Evolutionary conservation across 371 early-diverging fungal genomes (phyloP), one percentile per base, ranked within the genome.

Genomic region (Batkoa obscura): DNA sequence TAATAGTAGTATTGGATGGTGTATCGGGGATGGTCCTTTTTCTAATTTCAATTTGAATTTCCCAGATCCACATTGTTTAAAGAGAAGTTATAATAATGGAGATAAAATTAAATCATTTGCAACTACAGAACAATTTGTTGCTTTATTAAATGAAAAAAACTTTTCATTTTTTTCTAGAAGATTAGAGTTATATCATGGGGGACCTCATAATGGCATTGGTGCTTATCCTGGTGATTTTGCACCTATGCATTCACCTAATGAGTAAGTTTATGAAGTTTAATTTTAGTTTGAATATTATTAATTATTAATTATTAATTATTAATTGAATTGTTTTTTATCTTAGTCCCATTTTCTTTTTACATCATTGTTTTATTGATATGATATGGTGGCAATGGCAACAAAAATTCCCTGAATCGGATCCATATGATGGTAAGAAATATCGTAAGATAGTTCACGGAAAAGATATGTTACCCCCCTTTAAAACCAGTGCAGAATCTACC

Each of bases 171-270:
- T 69, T 58, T 61, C 70, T 59, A 60, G 59, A 48, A 55, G 62
- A 49, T 56, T 72, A n/a, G 72, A 72, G 59, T 63, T 58, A 38
- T 50, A 63, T 30, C 72, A 72, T 49, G 72, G 72, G 5, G 63
- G 55, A 0, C 66, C 64, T 34, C 72, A 72, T n/a, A 52, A 35
- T 4, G 37, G 10, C 15, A 47, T 74, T 15, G 72, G 71, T 57
- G 50, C 9, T n/a, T 30, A 30, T n/a, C 31, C 31, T 2, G 74
- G 74, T 48, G 74, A 73, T 56, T 73, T 74, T 47, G 47, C 59
- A 0, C 62, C 65, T 0, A 55, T 42, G 55, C 53, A 61, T 49
- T 61, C 68, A 12, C 75, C 74, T 5, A 71, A 68, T 54, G 76
- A 75, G 45, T 45, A 45, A 45, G n/a, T n/a, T 45, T 45, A 39